Percentiles rank a stretch among this genome's conserved stretches.
Conservation (phyloP, 805 yeast genomes). For the Scheffersomyces coipomensis region DNA sequence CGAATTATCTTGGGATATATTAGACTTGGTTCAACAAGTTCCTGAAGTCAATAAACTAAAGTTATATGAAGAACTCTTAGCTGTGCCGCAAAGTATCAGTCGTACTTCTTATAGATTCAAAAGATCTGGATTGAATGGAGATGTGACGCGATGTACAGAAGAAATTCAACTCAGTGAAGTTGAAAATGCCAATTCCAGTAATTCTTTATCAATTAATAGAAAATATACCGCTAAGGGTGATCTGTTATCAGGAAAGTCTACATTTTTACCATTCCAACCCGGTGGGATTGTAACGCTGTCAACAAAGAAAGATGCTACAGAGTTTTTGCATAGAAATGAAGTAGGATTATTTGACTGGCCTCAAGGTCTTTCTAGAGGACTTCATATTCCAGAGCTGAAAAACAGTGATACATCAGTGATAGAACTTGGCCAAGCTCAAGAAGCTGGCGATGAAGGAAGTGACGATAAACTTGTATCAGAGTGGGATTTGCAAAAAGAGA, state of each 20-base stretch:
- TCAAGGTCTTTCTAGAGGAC: slow-evolving; percentile 78
- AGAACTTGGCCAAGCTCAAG: slow-evolving; percentile 11
- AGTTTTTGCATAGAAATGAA: slow-evolving; percentile 59
- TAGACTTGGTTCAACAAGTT: slow-evolving; percentile 63
- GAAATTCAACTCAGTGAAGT: slow-evolving; percentile 40
- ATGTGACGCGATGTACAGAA: slow-evolving; percentile 62
- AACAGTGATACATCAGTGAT: slow-evolving; percentile 9
- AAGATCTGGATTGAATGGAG: slow-evolving; percentile 74
- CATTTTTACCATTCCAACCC: slow-evolving; percentile 86
- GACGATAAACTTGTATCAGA: slow-evolving; percentile 2
- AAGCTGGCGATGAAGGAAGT: slow-evolving; percentile 12
- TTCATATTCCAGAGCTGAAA: slow-evolving; percentile 25
- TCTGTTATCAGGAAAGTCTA: slow-evolving; percentile 65
- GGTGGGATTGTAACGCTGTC: slow-evolving; percentile 60
- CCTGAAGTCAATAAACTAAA: slow-evolving; percentile 39
- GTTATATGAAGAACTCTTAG: slow-evolving; percentile 50
- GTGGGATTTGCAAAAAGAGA: background rate
- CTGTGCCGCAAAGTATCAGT: slow-evolving; percentile 58
- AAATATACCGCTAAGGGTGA: slow-evolving; percentile 61
- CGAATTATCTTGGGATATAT: slow-evolving; percentile 64
- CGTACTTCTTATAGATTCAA: slow-evolving; percentile 67
- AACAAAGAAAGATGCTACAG: slow-evolving; percentile 27
- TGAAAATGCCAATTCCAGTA: slow-evolving; percentile 59
- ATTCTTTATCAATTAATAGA: slow-evolving; percentile 72
- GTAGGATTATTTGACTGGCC: slow-evolving; percentile 79